These are phyloP conservation scores for Zopfia rhizophila DNA, from an alignment of 2,329 filamentous ascomycete species.

Conservation along the genomic window DNA sequence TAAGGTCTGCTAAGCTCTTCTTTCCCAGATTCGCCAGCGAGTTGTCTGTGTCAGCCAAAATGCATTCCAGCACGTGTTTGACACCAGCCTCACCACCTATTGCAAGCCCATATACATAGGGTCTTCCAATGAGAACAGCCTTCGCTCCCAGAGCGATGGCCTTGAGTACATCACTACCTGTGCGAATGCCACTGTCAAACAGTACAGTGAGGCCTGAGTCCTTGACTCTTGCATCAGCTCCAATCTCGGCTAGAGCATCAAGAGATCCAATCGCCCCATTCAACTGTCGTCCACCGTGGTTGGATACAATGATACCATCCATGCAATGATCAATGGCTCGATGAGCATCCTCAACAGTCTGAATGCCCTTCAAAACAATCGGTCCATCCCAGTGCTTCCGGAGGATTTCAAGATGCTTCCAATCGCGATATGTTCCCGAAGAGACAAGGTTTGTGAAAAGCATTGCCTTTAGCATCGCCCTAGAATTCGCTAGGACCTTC, in stretches of 20 bases:
- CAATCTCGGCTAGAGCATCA: constrained; percentile 50
- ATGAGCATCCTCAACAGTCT: constrained; percentile 50
- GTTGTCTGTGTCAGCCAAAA: constrained; percentile 46
- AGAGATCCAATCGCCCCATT: constrained; percentile 48
- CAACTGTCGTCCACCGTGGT: constrained; percentile 51
- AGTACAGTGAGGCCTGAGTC: constrained; percentile 42
- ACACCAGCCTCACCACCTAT: constrained; percentile 52
- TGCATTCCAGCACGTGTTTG: constrained; percentile 47
- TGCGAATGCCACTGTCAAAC: constrained; percentile 51
- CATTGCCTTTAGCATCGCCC: constrained; percentile 47
- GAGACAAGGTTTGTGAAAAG: constrained; percentile 50
- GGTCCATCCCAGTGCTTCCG: constrained; percentile 49
- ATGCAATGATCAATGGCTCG: constrained; percentile 46
- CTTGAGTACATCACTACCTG: constrained; percentile 49
- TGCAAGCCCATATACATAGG: constrained; percentile 50
- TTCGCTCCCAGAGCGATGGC: constrained; percentile 51
- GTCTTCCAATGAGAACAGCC: constrained; percentile 47
- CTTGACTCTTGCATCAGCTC: constrained; percentile 43
- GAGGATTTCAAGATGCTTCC: constrained; percentile 46
- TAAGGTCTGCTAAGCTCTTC: constrained; percentile 38
- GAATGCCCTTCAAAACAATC: constrained; percentile 53
- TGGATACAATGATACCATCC: constrained; percentile 51
- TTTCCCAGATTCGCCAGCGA: constrained; percentile 47
- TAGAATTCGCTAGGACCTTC: constrained; percentile 46
- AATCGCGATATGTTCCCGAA: constrained; percentile 47